Evolutionary conservation across 306 rosid species (phyloP), one percentile per base, ranked within the genome.

Genomic region (Dalbergia cochinchinensis): DNA sequence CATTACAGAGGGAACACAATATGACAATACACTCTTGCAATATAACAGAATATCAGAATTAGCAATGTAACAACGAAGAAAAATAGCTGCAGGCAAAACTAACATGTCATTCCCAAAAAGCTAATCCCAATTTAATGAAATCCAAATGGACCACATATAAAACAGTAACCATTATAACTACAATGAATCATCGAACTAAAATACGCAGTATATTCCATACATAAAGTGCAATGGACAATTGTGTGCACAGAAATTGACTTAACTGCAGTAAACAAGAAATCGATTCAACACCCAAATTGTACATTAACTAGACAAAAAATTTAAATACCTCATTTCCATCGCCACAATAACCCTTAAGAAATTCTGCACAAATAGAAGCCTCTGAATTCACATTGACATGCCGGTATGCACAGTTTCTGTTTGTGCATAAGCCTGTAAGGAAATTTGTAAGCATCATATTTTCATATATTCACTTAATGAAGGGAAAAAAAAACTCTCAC

Each of bases 261-360:
- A 33, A 51, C 50, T 63, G 15, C 9, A 69, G 62, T 39, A 75
- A 63, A 13, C 5, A 15, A 34, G 33, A 26, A 20, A 54, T 59
- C 20, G 20, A 51, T 66, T 60, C 48, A 79, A 57, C 18, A 9
- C n/a, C 74, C 67, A 67, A 18, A 48, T 61, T 71, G 42, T 64
- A 48, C 69, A 65, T 58, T 47, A 58, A n/a, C 58, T 51, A 51
- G 53, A 77, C 15, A 35, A 8, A 60, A 78, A 55, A 72, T 39
- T 47, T 26, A 26, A 78, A 74, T 92, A 94, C 98, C 98, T 95
- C 99, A 48, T 95, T 65, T 44, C 99, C 99, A 66, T 86, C 85
- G 1, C 92, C 95, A 86, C 99, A 95, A 86, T 92, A 95, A 47
- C 99, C 99, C 88, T 83, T 89, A 5, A 92, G 97, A 88, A 95